Percentiles rank a stretch among this genome's conserved stretches.
phyloP scores from a whole-genome alignment of 352 stramenopile genomes.

The Phytophthora sojae region DNA sequence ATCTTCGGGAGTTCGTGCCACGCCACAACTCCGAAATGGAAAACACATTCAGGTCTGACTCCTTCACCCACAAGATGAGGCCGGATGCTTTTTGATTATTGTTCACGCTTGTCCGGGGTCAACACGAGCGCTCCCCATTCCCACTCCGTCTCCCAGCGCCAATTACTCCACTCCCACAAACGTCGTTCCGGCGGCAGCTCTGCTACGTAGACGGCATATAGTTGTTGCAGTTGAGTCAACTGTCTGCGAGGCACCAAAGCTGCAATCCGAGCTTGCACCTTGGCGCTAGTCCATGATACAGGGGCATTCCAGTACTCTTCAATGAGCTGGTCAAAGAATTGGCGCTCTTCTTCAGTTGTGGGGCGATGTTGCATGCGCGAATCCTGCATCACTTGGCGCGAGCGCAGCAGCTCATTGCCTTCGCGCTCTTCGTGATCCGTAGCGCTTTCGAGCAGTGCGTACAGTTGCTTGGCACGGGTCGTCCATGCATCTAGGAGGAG shows the following conservation, averaged over 20 bases:
- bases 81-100: not conserved
- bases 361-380: conserved; percentile 50
- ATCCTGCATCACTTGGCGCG: conserved; percentile 51
- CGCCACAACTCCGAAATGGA: too few species aligned
- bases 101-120: conserved; percentile 4
- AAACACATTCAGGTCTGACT: too few species aligned
- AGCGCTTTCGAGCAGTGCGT: conserved; percentile 58
- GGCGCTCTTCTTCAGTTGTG: conserved; percentile 39
- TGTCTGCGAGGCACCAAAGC: conserved; percentile 31
- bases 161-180: conserved; percentile 53
- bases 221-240: conserved; percentile 47
- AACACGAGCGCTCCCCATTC: conserved; percentile 51
- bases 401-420: conserved; percentile 33
- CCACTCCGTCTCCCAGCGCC: conserved; percentile 57
- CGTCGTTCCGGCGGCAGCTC: conserved; percentile 36
- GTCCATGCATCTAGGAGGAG: conserved; percentile 75
- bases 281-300: conserved; percentile 55
- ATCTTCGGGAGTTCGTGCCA: too few species aligned
- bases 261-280: conserved; percentile 47
- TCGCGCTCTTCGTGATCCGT: conserved; percentile 63
- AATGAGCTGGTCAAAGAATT: conserved; percentile 63
- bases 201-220: conserved; percentile 49
- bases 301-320: conserved; percentile 78
- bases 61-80: too few species aligned
- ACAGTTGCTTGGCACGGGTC: conserved; percentile 54